Evolutionary conservation across 208 protist species (phyloP), one percentile per base, ranked within the genome.

Genomic region (Leptomonas seymouri): DNA sequence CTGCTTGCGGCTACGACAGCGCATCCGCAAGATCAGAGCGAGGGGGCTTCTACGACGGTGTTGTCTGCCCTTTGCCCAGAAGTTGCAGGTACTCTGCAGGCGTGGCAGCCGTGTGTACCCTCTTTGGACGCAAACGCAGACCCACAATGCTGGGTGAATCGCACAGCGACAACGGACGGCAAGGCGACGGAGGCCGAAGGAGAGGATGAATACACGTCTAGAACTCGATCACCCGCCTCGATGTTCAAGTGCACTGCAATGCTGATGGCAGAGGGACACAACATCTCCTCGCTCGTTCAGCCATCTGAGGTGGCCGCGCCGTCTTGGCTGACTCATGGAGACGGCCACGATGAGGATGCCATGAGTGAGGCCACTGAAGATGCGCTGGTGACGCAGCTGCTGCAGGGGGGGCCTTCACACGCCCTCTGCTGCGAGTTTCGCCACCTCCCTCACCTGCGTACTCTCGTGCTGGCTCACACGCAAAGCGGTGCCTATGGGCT

Each of bases 401-500:
- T 69, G 54, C 34, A 15, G 11, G 12, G 11, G 5, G 23, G 15
- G 27, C 27, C 42, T 2, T 41, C 65, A 23, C 49, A 18, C 9
- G 41, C n/a, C 41, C 7, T 4, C 16, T 59, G 6, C 16, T 59
- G 45, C 9, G 69, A 73, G 41, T 81, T 74, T 44, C 18, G 18
- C 25, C 34, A 78, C 42, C 65, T 71, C 41, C 67, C 62, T 12
- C 53, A 85, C 41, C 53, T 81, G 20, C 85, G 75, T 64, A 57
- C 81, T 23, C 42, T 94, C 16, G 42, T 87, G 45, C 84, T 82
- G 45, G 39, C 64, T 34, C 42, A 50, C 25, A 85, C 82, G 74
- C 27, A 71, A 34, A 27, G 72, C 27, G 58, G 51, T 11, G 50
- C 56, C 27, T 62, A 86, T 30, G 39, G 67, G 14, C 76, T 94